Evolutionary conservation across 208 protist species (phyloP).

Genomic region (Zelonia costaricensis): DNA sequence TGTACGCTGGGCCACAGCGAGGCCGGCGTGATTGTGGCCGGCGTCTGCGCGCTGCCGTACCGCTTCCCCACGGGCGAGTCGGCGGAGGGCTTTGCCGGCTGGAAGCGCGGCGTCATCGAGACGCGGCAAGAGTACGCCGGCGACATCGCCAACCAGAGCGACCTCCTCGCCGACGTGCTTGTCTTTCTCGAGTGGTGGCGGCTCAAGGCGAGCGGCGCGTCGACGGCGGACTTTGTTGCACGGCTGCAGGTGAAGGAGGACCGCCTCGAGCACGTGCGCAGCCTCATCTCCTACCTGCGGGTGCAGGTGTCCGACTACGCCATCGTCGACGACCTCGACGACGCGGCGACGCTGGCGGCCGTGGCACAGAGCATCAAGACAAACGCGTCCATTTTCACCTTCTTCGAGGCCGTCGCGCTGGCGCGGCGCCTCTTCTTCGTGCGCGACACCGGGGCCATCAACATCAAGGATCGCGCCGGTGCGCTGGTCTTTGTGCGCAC

Average conservation of each 20-base stretch:
- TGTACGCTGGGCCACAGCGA: slow-evolving; percentile 81
- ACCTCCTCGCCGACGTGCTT: slow-evolving; percentile 79
- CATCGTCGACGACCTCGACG: slow-evolving; percentile 70
- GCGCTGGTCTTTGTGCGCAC: slow-evolving; percentile 88
- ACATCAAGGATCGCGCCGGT: slow-evolving; percentile 56
- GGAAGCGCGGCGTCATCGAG: slow-evolving; percentile 42
- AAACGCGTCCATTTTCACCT: slow-evolving; percentile 71
- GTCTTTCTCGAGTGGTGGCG: slow-evolving; percentile 81
- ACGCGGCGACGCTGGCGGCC: slow-evolving; percentile 28
- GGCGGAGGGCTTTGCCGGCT: slow-evolving; percentile 28
- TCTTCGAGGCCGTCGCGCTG: slow-evolving; percentile 61
- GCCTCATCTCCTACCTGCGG: slow-evolving; percentile 65
- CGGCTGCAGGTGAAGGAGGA: slow-evolving; percentile 56
- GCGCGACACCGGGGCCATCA: slow-evolving; percentile 65
- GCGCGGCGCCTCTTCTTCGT: slow-evolving; percentile 70
- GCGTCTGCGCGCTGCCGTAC: slow-evolving; percentile 65
- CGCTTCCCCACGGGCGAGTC: slow-evolving; percentile 32
- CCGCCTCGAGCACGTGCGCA: slow-evolving; percentile 56
- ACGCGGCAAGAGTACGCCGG: slow-evolving; percentile 67
- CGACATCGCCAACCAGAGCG: slow-evolving; percentile 69
- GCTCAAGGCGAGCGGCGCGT: slow-evolving; percentile 36
- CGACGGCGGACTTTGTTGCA: slow-evolving; percentile 42
- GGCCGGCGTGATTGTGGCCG: slow-evolving; percentile 58
- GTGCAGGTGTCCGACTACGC: slow-evolving; percentile 84
- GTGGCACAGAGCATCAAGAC: slow-evolving; percentile 40